Evolutionary conservation across 2,329 filamentous ascomycete genomes (phyloP).

Genomic region (Daldinia sp.): DNA sequence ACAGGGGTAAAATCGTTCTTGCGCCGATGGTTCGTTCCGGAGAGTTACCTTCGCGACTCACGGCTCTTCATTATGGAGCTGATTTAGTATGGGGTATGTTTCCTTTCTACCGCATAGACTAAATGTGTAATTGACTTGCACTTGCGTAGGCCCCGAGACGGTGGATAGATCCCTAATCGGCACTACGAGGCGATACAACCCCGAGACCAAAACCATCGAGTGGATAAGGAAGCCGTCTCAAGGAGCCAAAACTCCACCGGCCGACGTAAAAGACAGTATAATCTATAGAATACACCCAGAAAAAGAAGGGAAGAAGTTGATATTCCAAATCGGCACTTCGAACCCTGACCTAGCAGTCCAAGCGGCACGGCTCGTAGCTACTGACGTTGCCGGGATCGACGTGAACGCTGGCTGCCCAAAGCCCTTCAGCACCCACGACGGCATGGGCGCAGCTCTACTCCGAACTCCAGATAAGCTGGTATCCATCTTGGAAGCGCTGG

Average conservation of each 20-base stretch:
- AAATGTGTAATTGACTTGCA: constrained; percentile 4
- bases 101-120: not conserved
- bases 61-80: constrained; percentile 93
- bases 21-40: constrained; percentile 99
- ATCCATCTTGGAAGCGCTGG: constrained; percentile 84
- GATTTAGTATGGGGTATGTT: constrained; percentile 92
- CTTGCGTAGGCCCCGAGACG: constrained; percentile 82
- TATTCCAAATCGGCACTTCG: constrained; percentile 94
- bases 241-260: constrained; percentile 68
- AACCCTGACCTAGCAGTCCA: constrained; percentile 84
- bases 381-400: constrained; percentile 92
- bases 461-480: constrained; percentile 85
- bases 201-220: constrained; percentile 82
- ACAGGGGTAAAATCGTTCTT: constrained; percentile 91
- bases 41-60: constrained; percentile 88
- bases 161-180: constrained; percentile 94
- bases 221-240: constrained; percentile 83
- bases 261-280: constrained; percentile 71
- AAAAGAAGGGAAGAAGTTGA: constrained; percentile 78
- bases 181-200: constrained; percentile 81
- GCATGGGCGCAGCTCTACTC: constrained; percentile 95
- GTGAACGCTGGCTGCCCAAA: constrained; percentile 99
- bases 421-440: constrained; percentile 90
- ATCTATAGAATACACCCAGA: constrained; percentile 88
- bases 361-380: constrained; percentile 85